phyloP scores from a whole-genome alignment of 345 rosid genomes.

The Psidium guajava region DNA sequence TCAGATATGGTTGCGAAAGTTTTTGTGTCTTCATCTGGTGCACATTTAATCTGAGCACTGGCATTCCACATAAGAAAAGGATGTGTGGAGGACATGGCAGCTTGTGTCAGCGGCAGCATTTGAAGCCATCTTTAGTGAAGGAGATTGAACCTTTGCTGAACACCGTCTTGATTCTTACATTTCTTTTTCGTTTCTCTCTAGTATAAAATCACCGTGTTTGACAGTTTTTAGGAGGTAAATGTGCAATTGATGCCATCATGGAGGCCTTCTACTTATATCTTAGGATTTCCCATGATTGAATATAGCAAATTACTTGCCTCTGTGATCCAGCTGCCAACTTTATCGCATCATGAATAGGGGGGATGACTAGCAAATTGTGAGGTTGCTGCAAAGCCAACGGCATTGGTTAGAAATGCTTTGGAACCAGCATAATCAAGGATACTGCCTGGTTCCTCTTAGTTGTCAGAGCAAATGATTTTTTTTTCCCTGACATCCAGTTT shows the following conservation, averaged over 20 bases:
- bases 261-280: not conserved
- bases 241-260: not conserved
- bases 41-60: not conserved
- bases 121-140: not conserved
- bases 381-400: not conserved
- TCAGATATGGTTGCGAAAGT: not conserved
- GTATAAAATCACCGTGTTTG: not conserved
- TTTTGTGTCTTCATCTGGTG: not conserved
- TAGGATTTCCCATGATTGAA: not conserved
- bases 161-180: not conserved
- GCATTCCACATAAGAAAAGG: not conserved
- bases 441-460: not conserved
- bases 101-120: not conserved
- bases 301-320: not conserved
- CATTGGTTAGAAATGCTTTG: not conserved
- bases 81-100: not conserved
- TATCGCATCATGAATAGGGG: not conserved
- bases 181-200: not conserved
- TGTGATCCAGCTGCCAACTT: not conserved
- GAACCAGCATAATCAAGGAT: not conserved
- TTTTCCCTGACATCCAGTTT: not conserved
- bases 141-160: not conserved
- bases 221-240: not conserved
- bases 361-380: not conserved
- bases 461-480: not conserved